Conservation (phyloP, 176 grass and related monocot genomes). For the Melocanna baccifera region DNA sequence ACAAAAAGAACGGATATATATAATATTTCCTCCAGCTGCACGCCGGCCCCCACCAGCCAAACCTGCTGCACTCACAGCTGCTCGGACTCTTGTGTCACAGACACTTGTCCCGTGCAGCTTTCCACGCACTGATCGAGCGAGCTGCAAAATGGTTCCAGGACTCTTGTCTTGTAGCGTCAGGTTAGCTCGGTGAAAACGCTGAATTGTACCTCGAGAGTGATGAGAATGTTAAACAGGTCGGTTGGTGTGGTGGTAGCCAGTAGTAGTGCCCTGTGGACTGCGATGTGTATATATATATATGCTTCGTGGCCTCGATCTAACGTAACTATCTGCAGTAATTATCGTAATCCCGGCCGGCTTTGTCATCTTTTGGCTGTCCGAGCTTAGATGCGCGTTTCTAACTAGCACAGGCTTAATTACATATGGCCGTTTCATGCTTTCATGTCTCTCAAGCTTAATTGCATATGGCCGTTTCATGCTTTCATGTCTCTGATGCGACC, state of each 20-base stretch:
- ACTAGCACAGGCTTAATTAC: not conserved
- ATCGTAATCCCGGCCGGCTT: not conserved
- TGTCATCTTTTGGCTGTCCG: not conserved
- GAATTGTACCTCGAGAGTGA: not conserved
- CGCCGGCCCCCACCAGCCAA: not conserved
- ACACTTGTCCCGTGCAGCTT: not conserved
- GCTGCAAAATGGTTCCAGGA: not conserved
- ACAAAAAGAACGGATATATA: no score
- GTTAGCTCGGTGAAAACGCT: not conserved
- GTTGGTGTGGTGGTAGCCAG: constrained; percentile 12
- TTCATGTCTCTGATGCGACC: not conserved
- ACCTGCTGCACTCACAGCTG: not conserved
- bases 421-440: not conserved
- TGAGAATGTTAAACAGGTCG: not conserved
- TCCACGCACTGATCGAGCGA: no score
- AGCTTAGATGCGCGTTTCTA: not conserved
- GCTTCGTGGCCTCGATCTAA: constrained; percentile 1
- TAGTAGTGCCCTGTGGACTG: not conserved
- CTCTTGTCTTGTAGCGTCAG: not conserved
- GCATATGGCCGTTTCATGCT: not conserved
- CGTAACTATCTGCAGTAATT: not conserved
- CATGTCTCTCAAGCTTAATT: not conserved
- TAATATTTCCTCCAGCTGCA: not conserved
- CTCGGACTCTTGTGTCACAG: not conserved
- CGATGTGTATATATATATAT: no score